These are phyloP conservation scores for Nothophoma quercina DNA, from an alignment of 2,329 filamentous ascomycete species.

Conservation along the genomic window DNA sequence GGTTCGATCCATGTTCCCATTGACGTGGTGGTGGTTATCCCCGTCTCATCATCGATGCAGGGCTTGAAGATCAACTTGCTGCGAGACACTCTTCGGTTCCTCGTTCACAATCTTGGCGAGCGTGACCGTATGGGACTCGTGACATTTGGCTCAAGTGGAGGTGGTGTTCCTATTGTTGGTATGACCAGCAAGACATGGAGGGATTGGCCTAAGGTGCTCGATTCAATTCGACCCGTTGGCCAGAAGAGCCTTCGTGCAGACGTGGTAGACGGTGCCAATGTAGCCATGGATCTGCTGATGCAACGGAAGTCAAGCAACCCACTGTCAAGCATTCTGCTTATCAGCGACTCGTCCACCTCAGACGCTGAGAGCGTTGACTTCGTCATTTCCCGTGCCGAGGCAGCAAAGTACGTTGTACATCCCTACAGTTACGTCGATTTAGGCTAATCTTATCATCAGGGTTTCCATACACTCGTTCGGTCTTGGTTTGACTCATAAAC, in stretches of 20 bases:
- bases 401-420: constrained; percentile 77
- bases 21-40: constrained; percentile 95
- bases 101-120: constrained; percentile 88
- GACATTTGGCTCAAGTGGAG: constrained; percentile 93
- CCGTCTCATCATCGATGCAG: constrained; percentile 98
- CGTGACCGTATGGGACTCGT: constrained; percentile 96
- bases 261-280: constrained; percentile 95
- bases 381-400: constrained; percentile 94
- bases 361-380: constrained; percentile 97
- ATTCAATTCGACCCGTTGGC: constrained; percentile 88
- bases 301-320: constrained; percentile 96
- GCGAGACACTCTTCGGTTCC: constrained; percentile 88
- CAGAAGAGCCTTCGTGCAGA: constrained; percentile 97
- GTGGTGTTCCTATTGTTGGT: constrained; percentile 92
- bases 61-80: constrained; percentile 97
- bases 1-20: constrained; percentile 83
- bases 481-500: constrained; percentile 94
- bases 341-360: constrained; percentile 95
- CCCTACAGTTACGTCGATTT: constrained; percentile 1
- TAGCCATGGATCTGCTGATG: constrained; percentile 98
- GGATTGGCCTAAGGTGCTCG: constrained; percentile 86
- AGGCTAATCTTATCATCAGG: constrained; percentile 55
- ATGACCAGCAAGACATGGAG: constrained; percentile 97
- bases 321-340: constrained; percentile 92
- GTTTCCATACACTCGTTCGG: constrained; percentile 97